Base-by-base conservation (phyloP, 139 green algal species). In the Micractinium sp. region DNA sequence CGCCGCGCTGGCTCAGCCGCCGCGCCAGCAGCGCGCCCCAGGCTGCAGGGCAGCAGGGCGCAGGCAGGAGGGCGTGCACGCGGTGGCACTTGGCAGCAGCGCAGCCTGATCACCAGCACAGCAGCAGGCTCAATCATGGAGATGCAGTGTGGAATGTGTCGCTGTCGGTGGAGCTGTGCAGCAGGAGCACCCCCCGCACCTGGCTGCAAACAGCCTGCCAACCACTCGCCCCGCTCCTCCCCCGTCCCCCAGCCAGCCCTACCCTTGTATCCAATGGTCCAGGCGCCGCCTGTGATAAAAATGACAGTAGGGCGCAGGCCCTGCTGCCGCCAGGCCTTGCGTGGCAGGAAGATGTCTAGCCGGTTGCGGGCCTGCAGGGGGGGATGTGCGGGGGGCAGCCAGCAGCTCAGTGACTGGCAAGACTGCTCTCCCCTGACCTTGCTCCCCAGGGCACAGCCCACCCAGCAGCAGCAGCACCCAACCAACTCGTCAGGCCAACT, bases 231-330 rank as follows among this genome's bases (percentile, higher is more conserved):
- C 23, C n/a, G 3, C 73, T 71, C 20, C 63, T 27, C 20, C 74
- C 74, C 74, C 33, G 38, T 25, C 56, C 31, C 7, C 16, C 47
- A 18, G 13, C 47, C n/a, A 29, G 47, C 39, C 77, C 38, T 23
- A 89, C 78, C 85, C 25, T 85, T 89, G 63, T 89, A 89, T 3
- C 97, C 97, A 61, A 99, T 99, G 1, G 95, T 98, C 96, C 97
- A 99, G 2, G 96, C 96, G 9, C 97, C 97, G 27, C 96, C 96
- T 73, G 97, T 99, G 36, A 99, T 89, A 74, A 97, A 99, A 80
- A 99, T 97, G 63, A 98, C 95, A 1, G 98, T 95, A 9, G 96
- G 96, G 41, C 79, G 89, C 19, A 60, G 41, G 7, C 86, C 86
- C 81, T 88, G 35, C 3, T 60, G n/a, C 18, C 79, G 47, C 86